These are phyloP conservation scores for Epichloe sylvatica DNA, from an alignment of 2,329 filamentous ascomycete species.

Conservation along the genomic window DNA sequence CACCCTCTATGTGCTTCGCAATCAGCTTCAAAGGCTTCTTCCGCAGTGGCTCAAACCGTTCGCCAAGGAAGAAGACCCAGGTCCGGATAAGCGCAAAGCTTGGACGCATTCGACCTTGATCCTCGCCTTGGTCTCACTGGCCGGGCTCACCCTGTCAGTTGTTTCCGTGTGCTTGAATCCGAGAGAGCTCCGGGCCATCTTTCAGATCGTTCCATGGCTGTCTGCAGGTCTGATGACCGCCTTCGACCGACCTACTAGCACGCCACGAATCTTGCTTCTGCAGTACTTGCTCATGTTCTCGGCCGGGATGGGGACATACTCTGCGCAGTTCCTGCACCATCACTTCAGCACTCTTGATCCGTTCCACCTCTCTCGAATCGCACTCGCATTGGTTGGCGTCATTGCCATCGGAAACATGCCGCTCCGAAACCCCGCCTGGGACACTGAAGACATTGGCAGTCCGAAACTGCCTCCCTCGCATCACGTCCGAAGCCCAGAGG, in stretches of 20 bases:
- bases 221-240: slow-evolving; percentile 22
- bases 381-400: slow-evolving; percentile 14
- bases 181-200: slow-evolving; percentile 12
- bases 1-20: slow-evolving; percentile 16
- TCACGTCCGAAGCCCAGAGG: slow-evolving; percentile 56
- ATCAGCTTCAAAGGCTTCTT: slow-evolving; percentile 14
- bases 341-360: slow-evolving; percentile 10
- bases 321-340: slow-evolving; percentile 17
- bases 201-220: slow-evolving; percentile 28
- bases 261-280: slow-evolving; percentile 26
- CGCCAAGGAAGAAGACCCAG: slow-evolving; percentile 23
- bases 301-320: slow-evolving; percentile 18
- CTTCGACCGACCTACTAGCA: slow-evolving; percentile 25
- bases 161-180: slow-evolving; percentile 18
- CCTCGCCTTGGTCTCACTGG: slow-evolving; percentile 19
- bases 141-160: slow-evolving; percentile 22
- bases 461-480: slow-evolving; percentile 14
- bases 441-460: slow-evolving; percentile 18
- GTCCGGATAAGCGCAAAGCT: slow-evolving; percentile 11
- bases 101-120: slow-evolving; percentile 28
- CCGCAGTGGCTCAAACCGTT: slow-evolving; percentile 31
- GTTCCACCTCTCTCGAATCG: slow-evolving; percentile 12
- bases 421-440: slow-evolving; percentile 23
- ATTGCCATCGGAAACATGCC: slow-evolving; percentile 24
- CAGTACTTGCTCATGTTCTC: slow-evolving; percentile 24